phyloP scores from a whole-genome alignment of 1,139 yeast genomes.

The Hyphopichia wangnamkhiaoensis region DNA sequence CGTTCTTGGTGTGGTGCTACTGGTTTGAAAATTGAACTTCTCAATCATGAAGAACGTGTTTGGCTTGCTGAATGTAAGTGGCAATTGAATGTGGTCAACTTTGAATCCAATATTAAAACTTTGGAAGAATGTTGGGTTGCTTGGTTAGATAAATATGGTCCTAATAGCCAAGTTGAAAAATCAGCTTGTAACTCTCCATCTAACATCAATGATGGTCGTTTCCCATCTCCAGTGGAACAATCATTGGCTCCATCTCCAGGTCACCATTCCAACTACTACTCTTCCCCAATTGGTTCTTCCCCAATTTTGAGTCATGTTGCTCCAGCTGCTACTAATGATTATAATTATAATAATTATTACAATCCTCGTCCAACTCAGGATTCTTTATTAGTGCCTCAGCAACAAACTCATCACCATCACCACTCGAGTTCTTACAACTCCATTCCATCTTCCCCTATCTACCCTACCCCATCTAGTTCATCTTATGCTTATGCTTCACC shows the following conservation, averaged over 20 bases:
- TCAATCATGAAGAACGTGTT: conserved; percentile 67
- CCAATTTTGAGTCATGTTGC: conserved; percentile 1
- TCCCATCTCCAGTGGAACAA: conserved; percentile 6
- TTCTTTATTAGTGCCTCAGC: background rate
- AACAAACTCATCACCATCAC: background rate
- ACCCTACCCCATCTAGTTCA: conserved; percentile 11
- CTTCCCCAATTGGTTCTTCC: conserved; percentile 8
- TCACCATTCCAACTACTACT: conserved; percentile 4
- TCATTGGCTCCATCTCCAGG: conserved; percentile 2
- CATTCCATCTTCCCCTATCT: conserved; percentile 29
- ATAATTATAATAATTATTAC: background rate
- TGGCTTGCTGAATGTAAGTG: conserved; percentile 65
- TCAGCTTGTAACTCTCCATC: too few relatives aligned
- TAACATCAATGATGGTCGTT: too few relatives aligned
- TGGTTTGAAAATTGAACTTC: conserved; percentile 60
- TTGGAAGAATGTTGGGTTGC: conserved; percentile 51
- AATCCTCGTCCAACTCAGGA: background rate
- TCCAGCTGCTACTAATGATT: background rate
- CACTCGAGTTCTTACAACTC: conserved; percentile 1
- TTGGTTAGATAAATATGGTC: conserved; percentile 41
- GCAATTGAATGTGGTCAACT: conserved; percentile 49
- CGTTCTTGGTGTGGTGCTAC: conserved; percentile 96
- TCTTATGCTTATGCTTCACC: conserved; percentile 10
- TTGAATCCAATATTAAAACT: conserved; percentile 41
- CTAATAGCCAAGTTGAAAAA: too few relatives aligned